Evolutionary conservation across 495 filamentous ascomycete species (phyloP), one percentile per base, ranked within the genome.

Genomic region (Aspergillus incahuasiensis): DNA sequence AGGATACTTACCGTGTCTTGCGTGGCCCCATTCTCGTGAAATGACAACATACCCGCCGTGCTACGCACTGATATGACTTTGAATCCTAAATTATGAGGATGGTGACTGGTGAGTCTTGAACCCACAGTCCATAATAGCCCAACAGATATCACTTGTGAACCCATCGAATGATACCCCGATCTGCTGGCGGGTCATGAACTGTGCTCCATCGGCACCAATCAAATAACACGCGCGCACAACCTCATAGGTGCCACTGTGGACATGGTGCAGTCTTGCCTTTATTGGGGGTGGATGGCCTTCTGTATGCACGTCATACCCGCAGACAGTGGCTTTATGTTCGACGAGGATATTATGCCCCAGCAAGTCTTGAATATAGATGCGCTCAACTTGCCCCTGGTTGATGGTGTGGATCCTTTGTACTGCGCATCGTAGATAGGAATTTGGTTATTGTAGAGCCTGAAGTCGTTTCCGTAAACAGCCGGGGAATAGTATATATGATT

Each of bases 121-220:
- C 8, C 52, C 50, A 50, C 70, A 70, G 54, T 74, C 71, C 67
- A 70, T 70, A 30, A 74, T 74, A 3, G 63, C 71, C 71, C 71
- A 74, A 44, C 73, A 70, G 32, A 72, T 65, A 45, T 72, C 68
- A 6, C 71, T 74, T 28, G 59, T 70, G 4, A 68, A 56, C 6
- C 71, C 71, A 48, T 74, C 68, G 32, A 74, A 74, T 1, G 63
- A 60, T 18, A 74, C 69, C 7, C 24, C 46, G n/a, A 74, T 35
- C 34, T 55, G 21, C 50, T 68, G 61, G 15, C 71, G 55, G 28
- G 72, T 64, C 6, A 18, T 43, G 58, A 68, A 73, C 13, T 63
- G 56, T 19, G 59, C 71, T 2, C 71, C 71, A 58, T 74, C 71
- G n/a, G 48, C 47, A 5, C 71, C 71, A 13, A 74, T 53, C 15